Base-by-base conservation (phyloP, 495 filamentous ascomycete genomes). In the Aspergillus affinis region DNA sequence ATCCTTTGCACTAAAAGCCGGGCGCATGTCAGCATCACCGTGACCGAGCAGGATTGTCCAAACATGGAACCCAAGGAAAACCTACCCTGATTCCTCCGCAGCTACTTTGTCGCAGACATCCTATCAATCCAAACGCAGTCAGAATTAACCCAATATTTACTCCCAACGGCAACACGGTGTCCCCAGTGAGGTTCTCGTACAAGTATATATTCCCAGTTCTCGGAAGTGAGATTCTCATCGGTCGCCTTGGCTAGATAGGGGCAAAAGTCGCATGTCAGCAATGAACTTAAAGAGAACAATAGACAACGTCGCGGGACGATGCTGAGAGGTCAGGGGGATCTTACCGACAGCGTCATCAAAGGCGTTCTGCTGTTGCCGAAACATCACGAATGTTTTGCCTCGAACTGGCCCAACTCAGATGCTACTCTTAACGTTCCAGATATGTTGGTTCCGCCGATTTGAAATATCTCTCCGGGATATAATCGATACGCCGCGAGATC, bases 131-230 rank as follows among this genome's bases (percentile, higher is more conserved):
- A 21, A 46, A 29, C 20, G 59, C 61, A 44, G 63, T 72, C 58
- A 73, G 69, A 55, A 57, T 45, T 7, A 57, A n/a, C 26, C 15
- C 54, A 54, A n/a, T 45, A 13, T 44, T 47, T 10, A 48, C 13
- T 48, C 4, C 30, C 26, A 23, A 18, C 5, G 6, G 9, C 32
- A 3, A 10, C 2, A 26, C 3, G 26, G 41, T 45, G 32, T 17
- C 54, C 27, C 1, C 23, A n/a, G 10, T 30, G 20, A 9, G 32
- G 21, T 44, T 45, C 50, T 44, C 29, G 23, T 78, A 87, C 84
- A 75, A 98, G 88, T 74, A 98, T 98, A 72, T 88, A 92, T 68
- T 94, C 94, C 94, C 94, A 98, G 75, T 98, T 97, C 79, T 98
- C 95, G 48, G 90, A 90, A 9, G 94, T 98, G 69, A 97, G 84